Evolutionary conservation across 202 grass and related monocot species (phyloP).

Genomic region (Musa balbisiana): DNA sequence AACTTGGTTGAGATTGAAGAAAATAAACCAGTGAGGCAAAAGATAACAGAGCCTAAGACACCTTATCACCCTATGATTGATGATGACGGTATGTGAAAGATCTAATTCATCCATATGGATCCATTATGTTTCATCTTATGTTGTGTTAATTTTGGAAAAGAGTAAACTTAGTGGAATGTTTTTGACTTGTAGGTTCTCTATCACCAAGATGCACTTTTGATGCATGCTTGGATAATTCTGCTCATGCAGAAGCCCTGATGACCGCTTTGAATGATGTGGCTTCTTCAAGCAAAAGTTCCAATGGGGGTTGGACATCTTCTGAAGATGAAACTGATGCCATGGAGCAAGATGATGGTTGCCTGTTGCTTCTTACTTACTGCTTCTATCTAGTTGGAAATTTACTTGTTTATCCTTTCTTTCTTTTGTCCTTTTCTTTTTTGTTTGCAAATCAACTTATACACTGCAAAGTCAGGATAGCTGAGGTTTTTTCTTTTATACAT

Average conservation of each 20-base stretch:
- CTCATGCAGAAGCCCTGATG: slow-evolving; percentile 65
- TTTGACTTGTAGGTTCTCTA: slow-evolving; percentile 45
- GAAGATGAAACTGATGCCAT: slow-evolving; percentile 75
- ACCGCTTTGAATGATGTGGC: slow-evolving; percentile 78
- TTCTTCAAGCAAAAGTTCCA: slow-evolving; percentile 55
- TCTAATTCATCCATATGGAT: neutral
- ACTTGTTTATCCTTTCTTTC: neutral
- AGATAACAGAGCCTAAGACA: slow-evolving; percentile 97
- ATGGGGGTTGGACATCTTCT: slow-evolving; percentile 66
- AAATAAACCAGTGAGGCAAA: slow-evolving; percentile 92
- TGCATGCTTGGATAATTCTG: slow-evolving; percentile 79
- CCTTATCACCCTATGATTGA: slow-evolving; percentile 93
- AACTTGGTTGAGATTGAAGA: slow-evolving; percentile 94
- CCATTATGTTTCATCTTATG: neutral
- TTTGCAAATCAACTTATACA: neutral
- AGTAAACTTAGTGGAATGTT: slow-evolving; percentile 2
- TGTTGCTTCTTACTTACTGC: neutral
- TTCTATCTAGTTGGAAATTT: neutral
- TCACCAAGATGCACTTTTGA: slow-evolving; percentile 81
- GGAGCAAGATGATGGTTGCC: slow-evolving; percentile 67
- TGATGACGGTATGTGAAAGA: slow-evolving; percentile 55
- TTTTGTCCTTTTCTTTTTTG: neutral
- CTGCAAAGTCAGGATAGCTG: neutral
- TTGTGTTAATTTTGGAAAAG: slow-evolving; percentile 1
- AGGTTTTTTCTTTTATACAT: no score